A percentile compares a stretch with the other conserved stretches of the same genome.
Evolutionary conservation across 2,329 filamentous ascomycete genomes (phyloP).

Genomic region (Pyrenophora seminiperda): DNA sequence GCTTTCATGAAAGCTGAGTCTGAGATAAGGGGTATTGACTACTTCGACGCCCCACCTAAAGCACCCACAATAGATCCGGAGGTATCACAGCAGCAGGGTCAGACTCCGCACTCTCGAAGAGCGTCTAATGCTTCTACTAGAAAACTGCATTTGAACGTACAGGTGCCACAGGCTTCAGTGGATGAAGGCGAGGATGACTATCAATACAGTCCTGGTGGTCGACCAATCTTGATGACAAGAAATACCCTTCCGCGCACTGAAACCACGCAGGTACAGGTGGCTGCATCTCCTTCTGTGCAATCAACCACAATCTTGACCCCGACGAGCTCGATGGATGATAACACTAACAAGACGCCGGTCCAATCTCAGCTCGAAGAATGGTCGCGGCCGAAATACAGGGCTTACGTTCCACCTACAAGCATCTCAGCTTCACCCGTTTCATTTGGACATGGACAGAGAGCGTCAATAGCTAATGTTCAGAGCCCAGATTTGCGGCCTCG

Average conservation of each 20-base stretch:
- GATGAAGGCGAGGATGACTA: conserved; percentile 35
- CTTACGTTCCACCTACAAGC: conserved; percentile 37
- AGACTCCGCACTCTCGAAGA: conserved; percentile 3
- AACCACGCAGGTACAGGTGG: conserved; percentile 18
- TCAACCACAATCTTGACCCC: conserved; percentile 43
- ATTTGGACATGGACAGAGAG: conserved; percentile 30
- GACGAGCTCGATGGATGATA: conserved; percentile 43
- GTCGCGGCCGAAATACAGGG: conserved; percentile 37
- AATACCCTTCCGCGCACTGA: conserved; percentile 22
- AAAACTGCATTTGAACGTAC: conserved; percentile 25
- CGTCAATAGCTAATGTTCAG: conserved; percentile 25
- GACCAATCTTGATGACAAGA: conserved; percentile 51
- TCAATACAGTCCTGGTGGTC: conserved; percentile 60
- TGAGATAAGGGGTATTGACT: conserved; percentile 51
- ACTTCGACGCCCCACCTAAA: conserved; percentile 38
- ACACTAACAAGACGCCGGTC: conserved; percentile 39
- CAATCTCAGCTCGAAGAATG: conserved; percentile 38
- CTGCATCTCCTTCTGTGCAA: conserved; percentile 29
- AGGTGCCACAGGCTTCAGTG: conserved; percentile 18
- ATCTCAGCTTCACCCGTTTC: conserved; percentile 15
- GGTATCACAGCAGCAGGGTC: conserved; percentile 3
- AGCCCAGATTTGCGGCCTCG: conserved; percentile 11
- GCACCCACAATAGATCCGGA: conserved; percentile 10
- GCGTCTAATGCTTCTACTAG: conserved; percentile 12
- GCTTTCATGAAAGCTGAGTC: conserved; percentile 52